phyloP scores from a whole-genome alignment of 805 yeast species.

The Ogataea nitratoaversa region DNA sequence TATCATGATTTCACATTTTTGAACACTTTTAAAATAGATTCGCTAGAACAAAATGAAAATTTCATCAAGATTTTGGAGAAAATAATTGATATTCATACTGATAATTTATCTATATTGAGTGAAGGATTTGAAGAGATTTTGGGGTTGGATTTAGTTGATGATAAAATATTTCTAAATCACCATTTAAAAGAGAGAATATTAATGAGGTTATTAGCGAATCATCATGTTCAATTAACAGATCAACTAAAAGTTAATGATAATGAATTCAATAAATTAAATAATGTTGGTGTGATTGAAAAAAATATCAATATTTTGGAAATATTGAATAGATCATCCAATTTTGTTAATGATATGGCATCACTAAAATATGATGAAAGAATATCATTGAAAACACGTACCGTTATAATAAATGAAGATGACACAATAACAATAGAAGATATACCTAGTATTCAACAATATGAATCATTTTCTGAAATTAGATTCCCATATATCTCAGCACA shows the following conservation, averaged over 20 bases:
- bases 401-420: conserved; percentile 25
- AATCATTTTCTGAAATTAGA: conserved; percentile 29
- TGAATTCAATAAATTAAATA: conserved; percentile 35
- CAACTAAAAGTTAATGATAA: conserved; percentile 33
- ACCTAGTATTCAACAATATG: conserved; percentile 28
- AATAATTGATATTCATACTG: conserved; percentile 74
- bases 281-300: conserved; percentile 64
- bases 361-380: conserved; percentile 80
- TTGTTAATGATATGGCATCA: conserved; percentile 78
- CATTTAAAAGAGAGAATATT: conserved; percentile 83
- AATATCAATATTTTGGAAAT: conserved; percentile 60
- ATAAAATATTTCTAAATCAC: conserved; percentile 52
- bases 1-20: conserved; percentile 15
- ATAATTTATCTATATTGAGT: conserved; percentile 77
- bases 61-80: conserved; percentile 51
- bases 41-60: conserved; percentile 47
- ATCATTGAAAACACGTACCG: conserved; percentile 48
- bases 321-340: conserved; percentile 59
- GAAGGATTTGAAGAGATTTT: conserved; percentile 70
- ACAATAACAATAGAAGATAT: conserved; percentile 28
- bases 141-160: conserved; percentile 23
- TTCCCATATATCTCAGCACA: conserved; percentile 87
- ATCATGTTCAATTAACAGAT: conserved; percentile 64
- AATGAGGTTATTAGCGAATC: conserved; percentile 82
- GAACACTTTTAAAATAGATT: conserved; percentile 34